Evolutionary conservation across 192 early-diverging fungal genomes (phyloP), one percentile per base, ranked within the genome.

Genomic region (Cetraspora pellucida): DNA sequence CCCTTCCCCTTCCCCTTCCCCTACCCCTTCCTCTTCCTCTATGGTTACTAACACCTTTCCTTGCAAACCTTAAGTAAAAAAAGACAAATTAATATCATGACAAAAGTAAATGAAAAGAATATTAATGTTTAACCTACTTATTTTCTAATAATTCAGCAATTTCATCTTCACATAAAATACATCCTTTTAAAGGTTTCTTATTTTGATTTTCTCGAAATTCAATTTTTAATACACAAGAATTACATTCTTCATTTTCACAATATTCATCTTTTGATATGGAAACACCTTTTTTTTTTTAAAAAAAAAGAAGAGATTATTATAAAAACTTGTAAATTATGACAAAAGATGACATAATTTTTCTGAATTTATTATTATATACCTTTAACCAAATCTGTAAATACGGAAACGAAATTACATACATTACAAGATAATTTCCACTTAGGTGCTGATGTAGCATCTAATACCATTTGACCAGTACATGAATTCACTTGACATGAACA

Each of bases 361-460:
- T 13, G 16, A 13, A 49, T 10, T 49, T 10, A 49, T 3, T 52
- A 25, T n/a, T 25, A 17, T 28, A 14, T 64, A 85, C 84, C 28
- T 68, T 85, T 83, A 27, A 85, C 59, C 10, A 77, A 87, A 67
- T 85, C 84, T 23, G 78, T 49, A 74, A 85, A 85, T 21, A 73
- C 57, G 17, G 86, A 82, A 30, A 87, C 87, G 45, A 87, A 63
- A 50, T 82, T 87, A 78, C 85, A 87, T 74, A 60, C 80, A 78
- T 87, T 87, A 52, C 86, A 87, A 72, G 70, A 86, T 31, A 87
- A 30, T 65, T 89, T 87, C 82, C 83, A 87, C 28, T 86, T 49
- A 27, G 87, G 87, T 16, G 86, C 85, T 4, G 78, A 86, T 0
- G 87, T 87, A 13, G 81, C 85, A 78, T 89, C 85, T 13, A 87